These are phyloP conservation scores for Pyrus communis DNA, from an alignment of 306 rosid genomes.

Conservation along the genomic window DNA sequence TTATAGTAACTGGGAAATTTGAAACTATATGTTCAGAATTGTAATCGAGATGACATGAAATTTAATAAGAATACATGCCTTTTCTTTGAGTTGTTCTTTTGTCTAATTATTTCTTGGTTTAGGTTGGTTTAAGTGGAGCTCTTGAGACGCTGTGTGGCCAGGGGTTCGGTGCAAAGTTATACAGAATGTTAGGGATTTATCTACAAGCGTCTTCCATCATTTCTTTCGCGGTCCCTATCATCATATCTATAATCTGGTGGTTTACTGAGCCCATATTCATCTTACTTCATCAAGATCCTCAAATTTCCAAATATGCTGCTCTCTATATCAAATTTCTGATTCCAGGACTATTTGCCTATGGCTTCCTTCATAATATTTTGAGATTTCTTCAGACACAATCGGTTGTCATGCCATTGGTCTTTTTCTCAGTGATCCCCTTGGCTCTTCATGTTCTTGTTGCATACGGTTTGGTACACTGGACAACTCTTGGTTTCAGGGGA, in stretches of 20 bases:
- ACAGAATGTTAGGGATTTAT: too few species aligned
- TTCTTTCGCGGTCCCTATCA: slow-evolving; percentile 39
- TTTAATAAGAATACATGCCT: too few species aligned
- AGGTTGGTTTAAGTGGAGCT: too few species aligned
- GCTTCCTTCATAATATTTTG: slow-evolving; percentile 47
- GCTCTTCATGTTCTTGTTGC: slow-evolving; percentile 35
- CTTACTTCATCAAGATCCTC: slow-evolving; percentile 52
- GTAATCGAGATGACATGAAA: too few species aligned
- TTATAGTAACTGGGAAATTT: too few species aligned
- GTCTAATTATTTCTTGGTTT: too few species aligned
- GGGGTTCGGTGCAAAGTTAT: too few species aligned
- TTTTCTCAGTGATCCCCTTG: slow-evolving; percentile 45
- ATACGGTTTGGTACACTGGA: slow-evolving; percentile 43
- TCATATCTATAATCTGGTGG: slow-evolving; percentile 48
- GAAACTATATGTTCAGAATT: too few species aligned
- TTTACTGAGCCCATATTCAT: slow-evolving; percentile 54
- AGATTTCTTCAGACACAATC: slow-evolving; percentile 81
- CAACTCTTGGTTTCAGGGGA: slow-evolving; percentile 44
- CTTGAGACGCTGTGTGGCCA: too few species aligned
- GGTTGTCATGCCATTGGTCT: slow-evolving; percentile 35
- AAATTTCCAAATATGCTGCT: slow-evolving; percentile 45
- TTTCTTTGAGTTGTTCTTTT: too few species aligned
- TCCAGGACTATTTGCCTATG: slow-evolving; percentile 61
- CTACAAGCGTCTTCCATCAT: slow-evolving; percentile 56
- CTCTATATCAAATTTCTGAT: slow-evolving; percentile 48